phyloP scores from a whole-genome alignment of 2,329 filamentous ascomycete species.

The Colletotrichum sp. region DNA sequence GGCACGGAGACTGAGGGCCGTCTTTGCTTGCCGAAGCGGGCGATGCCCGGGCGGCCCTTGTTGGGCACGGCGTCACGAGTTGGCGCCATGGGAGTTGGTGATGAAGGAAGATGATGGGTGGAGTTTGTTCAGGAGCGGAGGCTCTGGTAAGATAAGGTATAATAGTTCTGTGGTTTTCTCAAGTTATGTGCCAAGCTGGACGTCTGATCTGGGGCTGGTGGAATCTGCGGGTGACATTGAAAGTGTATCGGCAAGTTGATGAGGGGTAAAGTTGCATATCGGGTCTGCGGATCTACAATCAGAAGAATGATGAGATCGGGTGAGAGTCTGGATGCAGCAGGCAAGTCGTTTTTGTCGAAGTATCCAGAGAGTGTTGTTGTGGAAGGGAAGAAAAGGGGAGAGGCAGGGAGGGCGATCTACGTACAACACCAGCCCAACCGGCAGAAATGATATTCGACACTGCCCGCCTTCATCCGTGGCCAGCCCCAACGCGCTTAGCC shows the following conservation, averaged over 20 bases:
- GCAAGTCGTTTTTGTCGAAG: conserved; percentile 16
- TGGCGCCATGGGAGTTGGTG: conserved; percentile 10
- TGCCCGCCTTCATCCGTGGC: conserved; percentile 19
- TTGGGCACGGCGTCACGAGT: conserved; percentile 12
- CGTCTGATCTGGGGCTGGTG: conserved; percentile 20
- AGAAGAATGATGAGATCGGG: conserved; percentile 18
- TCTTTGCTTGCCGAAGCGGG: conserved; percentile 10
- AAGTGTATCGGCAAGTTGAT: conserved; percentile 17
- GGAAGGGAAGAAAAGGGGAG: conserved; percentile 5
- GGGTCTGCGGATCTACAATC: conserved; percentile 18
- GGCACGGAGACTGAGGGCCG: conserved; percentile 18
- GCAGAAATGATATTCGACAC: conserved; percentile 20
- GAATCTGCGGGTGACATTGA: conserved; percentile 19
- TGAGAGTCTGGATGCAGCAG: conserved; percentile 4
- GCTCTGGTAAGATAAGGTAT: neutral
- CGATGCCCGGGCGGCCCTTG: conserved; percentile 6
- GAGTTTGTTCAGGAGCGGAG: neutral
- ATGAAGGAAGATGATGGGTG: neutral
- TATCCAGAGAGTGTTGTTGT: conserved; percentile 17
- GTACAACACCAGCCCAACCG: conserved; percentile 15
- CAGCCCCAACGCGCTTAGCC: conserved; percentile 15
- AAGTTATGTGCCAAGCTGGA: conserved; percentile 23
- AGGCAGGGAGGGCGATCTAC: neutral
- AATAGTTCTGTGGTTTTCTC: conserved; percentile 6
- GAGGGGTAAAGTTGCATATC: conserved; percentile 22